Conservation (phyloP, 805 yeast species). For the Metschnikowia picachoensis region DNA sequence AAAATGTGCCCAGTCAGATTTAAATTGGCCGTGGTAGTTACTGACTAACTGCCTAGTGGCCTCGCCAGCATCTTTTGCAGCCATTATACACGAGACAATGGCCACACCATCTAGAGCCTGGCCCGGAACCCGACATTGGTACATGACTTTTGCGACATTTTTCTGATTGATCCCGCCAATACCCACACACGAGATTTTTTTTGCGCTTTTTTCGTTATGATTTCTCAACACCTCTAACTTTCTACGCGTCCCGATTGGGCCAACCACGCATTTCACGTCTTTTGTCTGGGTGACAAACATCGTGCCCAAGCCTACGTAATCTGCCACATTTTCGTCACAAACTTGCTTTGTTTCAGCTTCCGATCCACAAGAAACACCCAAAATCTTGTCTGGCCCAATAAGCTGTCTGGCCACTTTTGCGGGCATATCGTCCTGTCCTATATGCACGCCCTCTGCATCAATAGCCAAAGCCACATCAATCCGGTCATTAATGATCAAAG, state of each 20-base stretch:
- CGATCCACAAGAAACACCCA: constrained; percentile 73
- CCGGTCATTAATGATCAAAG: constrained; percentile 81
- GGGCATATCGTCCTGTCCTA: constrained; percentile 88
- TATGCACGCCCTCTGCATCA: constrained; percentile 88
- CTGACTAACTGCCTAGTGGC: constrained; percentile 43
- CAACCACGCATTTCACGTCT: constrained; percentile 41
- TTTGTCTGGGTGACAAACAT: constrained; percentile 75
- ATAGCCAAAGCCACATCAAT: constrained; percentile 86
- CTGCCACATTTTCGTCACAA: constrained; percentile 49
- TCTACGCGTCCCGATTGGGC: constrained; percentile 60
- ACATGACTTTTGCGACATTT: constrained; percentile 58
- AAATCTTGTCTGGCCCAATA: constrained; percentile 68
- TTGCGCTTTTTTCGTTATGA: constrained; percentile 21
- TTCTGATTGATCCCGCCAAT: constrained; percentile 74
- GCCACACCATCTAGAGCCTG: constrained; percentile 74
- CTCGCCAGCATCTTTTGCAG: constrained; percentile 46
- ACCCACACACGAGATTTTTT: constrained; percentile 56
- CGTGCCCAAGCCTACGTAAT: constrained; percentile 84
- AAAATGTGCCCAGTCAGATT: constrained; percentile 1
- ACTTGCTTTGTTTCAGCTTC: constrained; percentile 54
- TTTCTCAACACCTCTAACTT: constrained; percentile 44
- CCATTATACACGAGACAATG: constrained; percentile 83
- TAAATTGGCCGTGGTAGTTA: constrained; percentile 24
- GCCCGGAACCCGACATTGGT: constrained; percentile 44
- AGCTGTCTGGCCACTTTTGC: constrained; percentile 53